Evolutionary conservation across 1,139 yeast genomes (phyloP), one percentile per base, ranked within the genome.

Genomic region (Lodderomyces theae): DNA sequence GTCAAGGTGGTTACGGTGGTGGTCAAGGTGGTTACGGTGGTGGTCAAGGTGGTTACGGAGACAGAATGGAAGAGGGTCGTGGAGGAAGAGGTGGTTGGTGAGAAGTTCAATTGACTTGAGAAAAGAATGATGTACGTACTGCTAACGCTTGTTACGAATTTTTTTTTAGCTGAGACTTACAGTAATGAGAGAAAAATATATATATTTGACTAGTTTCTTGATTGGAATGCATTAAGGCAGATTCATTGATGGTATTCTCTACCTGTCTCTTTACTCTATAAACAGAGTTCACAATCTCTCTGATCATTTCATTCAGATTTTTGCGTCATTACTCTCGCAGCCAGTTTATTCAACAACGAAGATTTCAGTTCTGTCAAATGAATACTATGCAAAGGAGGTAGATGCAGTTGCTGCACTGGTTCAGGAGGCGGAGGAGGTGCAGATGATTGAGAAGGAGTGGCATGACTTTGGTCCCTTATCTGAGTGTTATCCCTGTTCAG

Each of bases 1-100:
- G 58, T 18, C 50, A 49, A 35, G 60, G 57, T 37, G 54, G 25
- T n/a, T 10, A 48, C 37, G 41, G 42, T 5, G 34, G n/a, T n/a
- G n/a, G n/a, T n/a, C 10, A 23, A 29, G 44, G 37, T 35, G 44
- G 47, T 21, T 43, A 44, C 28, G 49, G 47, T 22, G 37, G 51
- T 42, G 22, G 42, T 40, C 19, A 10, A 24, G 39, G 32, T 10
- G 36, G 30, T 30, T 38, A 36, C 35, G 50, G 52, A 19, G 24
- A 31, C 34, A 31, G 34, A 31, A 31, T 32, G 45, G 49, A 18
- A 34, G 41, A 34, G 21, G 35, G 26, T 9, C 38, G 32, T 18
- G 24, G 31, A 17, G 17, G 35, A 22, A 28, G 31, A 28, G 31
- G 31, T 15, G 31, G 31, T 28, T 28, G 31, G 31, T 28, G 15